phyloP scores from a whole-genome alignment of 441 rosid species.

The Gossypium trilobum region DNA sequence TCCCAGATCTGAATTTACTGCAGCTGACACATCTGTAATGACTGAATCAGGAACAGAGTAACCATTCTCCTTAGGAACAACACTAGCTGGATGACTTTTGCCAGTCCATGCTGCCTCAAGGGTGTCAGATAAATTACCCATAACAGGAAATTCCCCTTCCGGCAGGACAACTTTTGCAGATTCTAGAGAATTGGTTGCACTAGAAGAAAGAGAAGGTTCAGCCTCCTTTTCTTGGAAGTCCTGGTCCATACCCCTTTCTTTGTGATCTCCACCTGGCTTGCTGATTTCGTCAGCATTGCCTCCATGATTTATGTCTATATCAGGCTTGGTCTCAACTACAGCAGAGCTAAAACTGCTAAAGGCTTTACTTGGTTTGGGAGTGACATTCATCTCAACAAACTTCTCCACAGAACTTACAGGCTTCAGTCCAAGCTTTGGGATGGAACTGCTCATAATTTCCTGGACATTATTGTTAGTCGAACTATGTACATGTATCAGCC shows the following conservation, averaged over 20 bases:
- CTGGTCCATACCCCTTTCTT: constrained; percentile 24
- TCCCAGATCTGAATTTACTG: constrained; percentile 21
- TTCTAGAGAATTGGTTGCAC: constrained; percentile 32
- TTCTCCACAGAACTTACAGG: constrained; percentile 30
- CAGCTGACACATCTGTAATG: constrained; percentile 20
- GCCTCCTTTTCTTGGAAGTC: constrained; percentile 26
- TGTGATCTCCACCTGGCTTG: constrained; percentile 25
- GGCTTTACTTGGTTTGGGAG: constrained; percentile 28
- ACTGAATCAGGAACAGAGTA: constrained; percentile 26
- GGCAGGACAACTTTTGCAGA: constrained; percentile 38
- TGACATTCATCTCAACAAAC: constrained; percentile 25
- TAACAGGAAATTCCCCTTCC: constrained; percentile 46
- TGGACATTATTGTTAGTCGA: constrained; percentile 24
- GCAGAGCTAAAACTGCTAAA: constrained; percentile 30
- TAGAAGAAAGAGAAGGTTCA: constrained; percentile 25
- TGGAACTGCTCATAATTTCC: constrained; percentile 30
- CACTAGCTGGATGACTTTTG: constrained; percentile 33
- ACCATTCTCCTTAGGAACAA: constrained; percentile 29
- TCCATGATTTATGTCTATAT: constrained; percentile 26
- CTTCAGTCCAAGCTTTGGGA: constrained; percentile 36
- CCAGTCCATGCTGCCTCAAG: constrained; percentile 83
- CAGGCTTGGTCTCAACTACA: constrained; percentile 28
- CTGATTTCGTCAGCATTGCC: constrained; percentile 21
- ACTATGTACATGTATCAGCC: constrained; percentile 37
- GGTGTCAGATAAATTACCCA: constrained; percentile 46